Evolutionary conservation across 352 stramenopile genomes (phyloP).

Genomic region (Detonula confervacea): DNA sequence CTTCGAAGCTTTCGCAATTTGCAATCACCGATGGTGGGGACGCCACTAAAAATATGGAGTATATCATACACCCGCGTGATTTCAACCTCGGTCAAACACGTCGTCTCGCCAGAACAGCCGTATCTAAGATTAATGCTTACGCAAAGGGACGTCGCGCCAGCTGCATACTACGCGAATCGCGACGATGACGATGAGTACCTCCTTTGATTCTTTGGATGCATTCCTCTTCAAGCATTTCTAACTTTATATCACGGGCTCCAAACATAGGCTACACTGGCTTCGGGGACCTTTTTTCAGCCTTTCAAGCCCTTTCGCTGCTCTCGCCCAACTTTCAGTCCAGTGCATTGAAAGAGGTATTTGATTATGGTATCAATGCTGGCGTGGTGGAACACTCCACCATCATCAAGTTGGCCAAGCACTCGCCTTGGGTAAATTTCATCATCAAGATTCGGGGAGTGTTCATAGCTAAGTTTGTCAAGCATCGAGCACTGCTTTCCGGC

Average conservation of each 20-base stretch:
- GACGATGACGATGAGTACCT: too few species aligned
- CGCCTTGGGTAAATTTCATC: not conserved
- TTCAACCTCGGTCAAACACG: conserved; percentile 53
- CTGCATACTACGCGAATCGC: conserved; percentile 41
- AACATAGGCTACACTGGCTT: not conserved
- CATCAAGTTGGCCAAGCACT: not conserved
- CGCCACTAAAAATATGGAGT: conserved; percentile 22
- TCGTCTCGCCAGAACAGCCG: conserved; percentile 37
- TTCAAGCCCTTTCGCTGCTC: not conserved
- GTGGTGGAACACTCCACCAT: not conserved
- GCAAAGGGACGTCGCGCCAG: conserved; percentile 32
- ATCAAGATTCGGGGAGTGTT: not conserved
- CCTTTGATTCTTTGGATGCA: too few species aligned
- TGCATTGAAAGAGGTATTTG: not conserved
- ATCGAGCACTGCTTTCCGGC: not conserved
- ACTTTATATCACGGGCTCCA: too few species aligned
- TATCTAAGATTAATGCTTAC: conserved; percentile 59
- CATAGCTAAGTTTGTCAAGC: not conserved
- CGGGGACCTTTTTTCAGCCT: not conserved
- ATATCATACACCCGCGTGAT: conserved; percentile 48
- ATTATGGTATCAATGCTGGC: not conserved
- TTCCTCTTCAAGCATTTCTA: too few species aligned
- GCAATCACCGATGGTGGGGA: not conserved
- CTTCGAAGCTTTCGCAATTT: conserved; percentile 22
- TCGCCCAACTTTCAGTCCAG: not conserved